Conservation (phyloP, 2,329 filamentous ascomycete species). For the Rhinocladiella mackenziei region DNA sequence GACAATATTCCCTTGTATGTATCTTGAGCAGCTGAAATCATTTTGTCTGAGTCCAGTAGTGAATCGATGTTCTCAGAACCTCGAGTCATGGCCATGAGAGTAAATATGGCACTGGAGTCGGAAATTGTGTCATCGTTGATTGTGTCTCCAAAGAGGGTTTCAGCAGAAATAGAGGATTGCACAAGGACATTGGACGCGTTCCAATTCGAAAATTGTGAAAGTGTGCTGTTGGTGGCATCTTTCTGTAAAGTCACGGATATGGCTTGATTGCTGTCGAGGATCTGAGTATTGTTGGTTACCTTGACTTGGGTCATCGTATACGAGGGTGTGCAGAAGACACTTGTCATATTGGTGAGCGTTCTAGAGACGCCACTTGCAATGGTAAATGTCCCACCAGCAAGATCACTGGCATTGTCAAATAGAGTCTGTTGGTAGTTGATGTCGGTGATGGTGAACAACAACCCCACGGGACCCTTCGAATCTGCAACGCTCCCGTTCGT, state of each 20-base stretch:
- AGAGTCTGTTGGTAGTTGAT: constrained; percentile 24
- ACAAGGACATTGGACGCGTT: constrained; percentile 24
- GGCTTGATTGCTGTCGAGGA: constrained; percentile 12
- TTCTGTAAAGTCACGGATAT: constrained; percentile 23
- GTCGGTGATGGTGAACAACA: constrained; percentile 27
- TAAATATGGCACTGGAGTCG: constrained; percentile 22
- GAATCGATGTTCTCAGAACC: constrained; percentile 16
- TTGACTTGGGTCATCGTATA: constrained; percentile 25
- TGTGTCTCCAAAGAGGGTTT: constrained; percentile 23
- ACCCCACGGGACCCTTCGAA: constrained; percentile 16
- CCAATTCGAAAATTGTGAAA: constrained; percentile 28
- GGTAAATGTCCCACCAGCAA: constrained; percentile 23
- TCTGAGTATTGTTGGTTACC: constrained; percentile 25
- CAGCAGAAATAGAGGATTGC: constrained; percentile 15
- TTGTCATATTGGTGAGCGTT: constrained; percentile 23
- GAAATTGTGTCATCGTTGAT: constrained; percentile 13
- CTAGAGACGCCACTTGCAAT: constrained; percentile 26
- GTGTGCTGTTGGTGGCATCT: constrained; percentile 32
- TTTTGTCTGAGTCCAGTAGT: constrained; percentile 20
- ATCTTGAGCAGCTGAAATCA: constrained; percentile 21
- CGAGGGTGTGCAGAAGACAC: constrained; percentile 26
- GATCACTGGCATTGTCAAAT: constrained; percentile 23
- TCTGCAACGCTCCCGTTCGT: constrained; percentile 9
- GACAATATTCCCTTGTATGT: constrained; percentile 27
- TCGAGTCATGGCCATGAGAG: constrained; percentile 23